Evolutionary conservation across 331 rosid genomes (phyloP).

Genomic region (Cydonia oblonga): DNA sequence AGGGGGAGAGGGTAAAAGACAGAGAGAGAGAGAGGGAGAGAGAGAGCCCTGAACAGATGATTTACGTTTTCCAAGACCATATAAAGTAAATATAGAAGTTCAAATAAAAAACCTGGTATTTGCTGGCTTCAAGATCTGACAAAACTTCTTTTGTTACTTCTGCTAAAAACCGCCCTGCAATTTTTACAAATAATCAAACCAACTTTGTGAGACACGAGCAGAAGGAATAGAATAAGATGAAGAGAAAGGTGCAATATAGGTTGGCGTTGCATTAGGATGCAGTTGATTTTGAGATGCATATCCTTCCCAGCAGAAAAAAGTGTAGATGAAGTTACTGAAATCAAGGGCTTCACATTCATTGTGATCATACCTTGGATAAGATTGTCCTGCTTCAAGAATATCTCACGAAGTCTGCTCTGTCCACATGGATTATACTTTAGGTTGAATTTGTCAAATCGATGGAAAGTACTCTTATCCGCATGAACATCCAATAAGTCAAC

Average conservation of each 20-base stretch:
- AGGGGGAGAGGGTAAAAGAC: too few relatives aligned
- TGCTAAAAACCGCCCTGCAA: constrained; percentile 73
- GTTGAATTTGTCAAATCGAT: constrained; percentile 89
- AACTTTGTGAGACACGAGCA: not conserved
- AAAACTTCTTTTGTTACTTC: constrained; percentile 82
- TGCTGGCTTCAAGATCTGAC: constrained; percentile 75
- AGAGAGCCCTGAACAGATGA: not conserved
- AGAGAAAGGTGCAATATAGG: not conserved
- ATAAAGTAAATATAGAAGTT: not conserved
- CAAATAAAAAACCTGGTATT: constrained; percentile 50
- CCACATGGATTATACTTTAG: constrained; percentile 89
- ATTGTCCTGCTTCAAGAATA: constrained; percentile 84
- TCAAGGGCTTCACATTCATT: not conserved
- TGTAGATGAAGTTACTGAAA: not conserved
- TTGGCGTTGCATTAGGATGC: not conserved
- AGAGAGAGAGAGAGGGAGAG: not conserved
- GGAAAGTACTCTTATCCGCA: constrained; percentile 87
- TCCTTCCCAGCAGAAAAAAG: not conserved
- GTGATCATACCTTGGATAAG: constrained; percentile 70
- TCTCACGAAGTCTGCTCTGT: constrained; percentile 86
- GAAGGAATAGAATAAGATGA: not conserved
- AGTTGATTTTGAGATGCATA: not conserved
- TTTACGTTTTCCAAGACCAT: not conserved
- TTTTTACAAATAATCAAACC: not conserved
- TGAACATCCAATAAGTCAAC: constrained; percentile 82